Conservation (phyloP, 2,329 filamentous ascomycete genomes). For the Aspergillus ibericus region DNA sequence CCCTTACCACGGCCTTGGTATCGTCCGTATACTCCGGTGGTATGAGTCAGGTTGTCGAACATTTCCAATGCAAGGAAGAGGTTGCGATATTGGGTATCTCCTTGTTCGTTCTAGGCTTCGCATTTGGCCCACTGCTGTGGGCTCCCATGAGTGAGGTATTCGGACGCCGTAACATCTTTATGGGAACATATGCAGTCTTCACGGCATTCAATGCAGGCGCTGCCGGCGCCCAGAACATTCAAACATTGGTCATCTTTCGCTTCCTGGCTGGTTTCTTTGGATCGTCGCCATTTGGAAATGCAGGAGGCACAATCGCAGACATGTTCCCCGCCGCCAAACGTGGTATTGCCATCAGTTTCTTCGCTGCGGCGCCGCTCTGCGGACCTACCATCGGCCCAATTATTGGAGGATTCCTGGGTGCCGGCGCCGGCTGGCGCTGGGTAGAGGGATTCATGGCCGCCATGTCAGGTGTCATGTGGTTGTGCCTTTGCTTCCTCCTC, state of each 20-base stretch:
- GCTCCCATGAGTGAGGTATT: constrained; percentile 42
- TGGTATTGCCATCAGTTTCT: constrained; percentile 63
- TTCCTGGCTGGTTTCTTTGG: constrained; percentile 67
- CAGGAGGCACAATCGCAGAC: constrained; percentile 63
- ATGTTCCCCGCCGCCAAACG: constrained; percentile 57
- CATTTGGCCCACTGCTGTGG: constrained; percentile 48
- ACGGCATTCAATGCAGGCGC: constrained; percentile 63
- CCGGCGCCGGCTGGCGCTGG: constrained; percentile 68
- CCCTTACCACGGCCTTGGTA: constrained; percentile 44
- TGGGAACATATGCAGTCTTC: constrained; percentile 42
- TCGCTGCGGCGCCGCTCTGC: constrained; percentile 66
- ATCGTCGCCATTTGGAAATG: constrained; percentile 62
- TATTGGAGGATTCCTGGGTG: constrained; percentile 65
- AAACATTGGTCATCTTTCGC: constrained; percentile 63
- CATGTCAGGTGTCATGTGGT: constrained; percentile 62
- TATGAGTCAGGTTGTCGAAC: constrained; percentile 32
- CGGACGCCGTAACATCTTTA: constrained; percentile 38
- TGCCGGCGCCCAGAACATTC: constrained; percentile 60
- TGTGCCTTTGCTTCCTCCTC: constrained; percentile 30
- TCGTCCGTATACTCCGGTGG: constrained; percentile 47
- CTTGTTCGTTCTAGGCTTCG: constrained; percentile 49
- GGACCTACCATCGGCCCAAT: constrained; percentile 67
- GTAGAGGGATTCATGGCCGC: constrained; percentile 64
- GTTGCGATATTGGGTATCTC: constrained; percentile 46
- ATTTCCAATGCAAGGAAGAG: constrained; percentile 40